Conservation (phyloP, 1,139 yeast species). For the Tardiomyces blankii region DNA sequence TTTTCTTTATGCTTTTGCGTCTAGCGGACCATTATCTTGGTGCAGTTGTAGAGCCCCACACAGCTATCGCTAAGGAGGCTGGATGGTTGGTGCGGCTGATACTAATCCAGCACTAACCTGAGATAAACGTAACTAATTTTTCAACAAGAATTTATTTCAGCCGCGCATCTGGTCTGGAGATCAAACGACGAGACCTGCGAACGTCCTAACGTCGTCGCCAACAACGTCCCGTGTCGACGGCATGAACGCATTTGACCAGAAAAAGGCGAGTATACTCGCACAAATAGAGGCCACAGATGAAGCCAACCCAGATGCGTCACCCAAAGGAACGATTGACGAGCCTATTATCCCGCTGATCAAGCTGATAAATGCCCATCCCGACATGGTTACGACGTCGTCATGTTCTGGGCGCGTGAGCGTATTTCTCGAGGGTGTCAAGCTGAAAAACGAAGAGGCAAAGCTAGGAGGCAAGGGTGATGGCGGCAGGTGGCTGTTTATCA, state of each 20-base stretch:
- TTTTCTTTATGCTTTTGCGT: no score
- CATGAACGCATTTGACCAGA: conserved; percentile 48
- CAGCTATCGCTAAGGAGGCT: no score
- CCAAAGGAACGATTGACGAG: conserved; percentile 74
- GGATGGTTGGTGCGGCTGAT: no score
- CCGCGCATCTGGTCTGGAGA: no score
- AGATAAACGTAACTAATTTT: no score
- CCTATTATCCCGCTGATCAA: conserved; percentile 60
- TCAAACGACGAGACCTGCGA: no score
- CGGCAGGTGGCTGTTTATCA: conserved; percentile 77
- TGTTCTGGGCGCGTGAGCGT: conserved; percentile 84
- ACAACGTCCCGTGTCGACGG: no score
- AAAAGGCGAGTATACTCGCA: conserved; percentile 45
- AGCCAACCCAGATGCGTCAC: conserved; percentile 55
- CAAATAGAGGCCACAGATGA: conserved; percentile 39
- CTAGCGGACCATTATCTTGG: no score
- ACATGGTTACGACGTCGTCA: conserved; percentile 78
- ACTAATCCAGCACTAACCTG: no score
- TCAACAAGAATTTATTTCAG: no score
- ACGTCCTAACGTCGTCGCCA: no score
- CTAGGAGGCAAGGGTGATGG: conserved; percentile 82
- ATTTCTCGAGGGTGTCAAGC: conserved; percentile 51
- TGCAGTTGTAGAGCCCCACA: no score
- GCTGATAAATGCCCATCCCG: conserved; percentile 47
- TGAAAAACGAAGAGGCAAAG: conserved; percentile 19